phyloP scores from a whole-genome alignment of 768 basidiomycete genomes.

The Boletus pseudopeckii region DNA sequence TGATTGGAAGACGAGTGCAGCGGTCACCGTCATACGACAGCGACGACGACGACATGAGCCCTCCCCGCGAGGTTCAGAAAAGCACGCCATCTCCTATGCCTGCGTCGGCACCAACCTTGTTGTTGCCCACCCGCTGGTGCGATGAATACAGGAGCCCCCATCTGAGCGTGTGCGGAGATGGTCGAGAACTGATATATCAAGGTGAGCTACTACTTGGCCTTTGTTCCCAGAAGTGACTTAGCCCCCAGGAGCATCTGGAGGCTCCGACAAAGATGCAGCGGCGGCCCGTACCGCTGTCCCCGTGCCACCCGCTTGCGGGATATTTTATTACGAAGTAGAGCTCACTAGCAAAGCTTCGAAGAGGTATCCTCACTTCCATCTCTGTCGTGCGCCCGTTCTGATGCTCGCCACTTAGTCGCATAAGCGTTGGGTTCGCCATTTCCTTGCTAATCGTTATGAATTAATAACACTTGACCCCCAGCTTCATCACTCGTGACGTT shows the following conservation, averaged over 20 bases:
- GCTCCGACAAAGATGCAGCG: constrained; percentile 78
- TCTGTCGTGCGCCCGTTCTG: constrained; percentile 10
- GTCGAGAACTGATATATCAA: constrained; percentile 69
- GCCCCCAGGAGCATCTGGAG: constrained; percentile 45
- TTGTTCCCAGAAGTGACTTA: constrained; percentile 3
- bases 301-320: constrained; percentile 82
- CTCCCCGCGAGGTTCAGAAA: constrained; percentile 40
- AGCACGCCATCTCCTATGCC: constrained; percentile 20
- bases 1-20: constrained; percentile 18
- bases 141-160: constrained; percentile 58
- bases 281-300: constrained; percentile 73
- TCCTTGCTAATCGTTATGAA: neutral
- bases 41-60: constrained; percentile 63
- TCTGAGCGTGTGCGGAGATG: constrained; percentile 64
- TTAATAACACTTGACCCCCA: constrained; percentile 29
- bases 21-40: constrained; percentile 52
- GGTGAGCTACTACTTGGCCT: constrained; percentile 40
- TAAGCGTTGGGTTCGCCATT: constrained; percentile 69
- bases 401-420: constrained; percentile 47
- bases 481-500: constrained; percentile 65
- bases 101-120: constrained; percentile 40
- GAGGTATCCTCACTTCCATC: constrained; percentile 49
- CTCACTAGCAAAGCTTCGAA: constrained; percentile 75
- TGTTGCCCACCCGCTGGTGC: constrained; percentile 77
- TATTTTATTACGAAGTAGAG: constrained; percentile 93